Base-by-base conservation (phyloP, 148 eudicot genomes). In the Rheum nobile region DNA sequence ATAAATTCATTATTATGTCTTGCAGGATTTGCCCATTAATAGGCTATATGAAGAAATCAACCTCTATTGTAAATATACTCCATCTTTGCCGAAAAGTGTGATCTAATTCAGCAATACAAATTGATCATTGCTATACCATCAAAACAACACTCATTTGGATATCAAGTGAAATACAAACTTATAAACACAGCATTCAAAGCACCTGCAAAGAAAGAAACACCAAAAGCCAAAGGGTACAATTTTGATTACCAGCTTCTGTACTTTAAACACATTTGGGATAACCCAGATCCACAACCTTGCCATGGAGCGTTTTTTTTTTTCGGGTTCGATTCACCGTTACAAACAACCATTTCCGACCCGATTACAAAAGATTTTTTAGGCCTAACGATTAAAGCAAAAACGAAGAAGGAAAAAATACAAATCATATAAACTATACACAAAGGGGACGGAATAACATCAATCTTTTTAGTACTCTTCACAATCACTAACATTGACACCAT, bases 261-360 rank as follows among this genome's bases (percentile, higher is more conserved):
- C 70, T 65, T 65, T 65, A 65, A 50, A 65, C 70, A 65, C 22
- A 32, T 65, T 65, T 65, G 41, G 41, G 70, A 65, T 65, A n/a
- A 34, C 39, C 32, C 21, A 65, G 70, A 65, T 65, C 70, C 70
- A 65, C 70, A 65, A 32, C 39, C 70, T 65, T 65, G 70, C 21
- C 70, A 65, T 29, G 17, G 67, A 61, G 67, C 16, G 4, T 32
- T 65, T 59, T 61, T 65, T 65, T 65, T 29, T 65, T 65, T 32
- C 70, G 70, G 70, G 70, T 65, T 65, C 39, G 39, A 32, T 63
- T 65, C 70, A 65, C 70, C 70, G 17, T 65, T 65, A 65, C 70
- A 65, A 65, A 65, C 39, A 65, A 65, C 70, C 70, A 65, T 34
- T 34, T 41, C 70, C 70, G 22, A 65, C 70, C 70, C 70, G 39